Conservation (phyloP, 768 basidiomycete species). For the Suillus sp. region DNA sequence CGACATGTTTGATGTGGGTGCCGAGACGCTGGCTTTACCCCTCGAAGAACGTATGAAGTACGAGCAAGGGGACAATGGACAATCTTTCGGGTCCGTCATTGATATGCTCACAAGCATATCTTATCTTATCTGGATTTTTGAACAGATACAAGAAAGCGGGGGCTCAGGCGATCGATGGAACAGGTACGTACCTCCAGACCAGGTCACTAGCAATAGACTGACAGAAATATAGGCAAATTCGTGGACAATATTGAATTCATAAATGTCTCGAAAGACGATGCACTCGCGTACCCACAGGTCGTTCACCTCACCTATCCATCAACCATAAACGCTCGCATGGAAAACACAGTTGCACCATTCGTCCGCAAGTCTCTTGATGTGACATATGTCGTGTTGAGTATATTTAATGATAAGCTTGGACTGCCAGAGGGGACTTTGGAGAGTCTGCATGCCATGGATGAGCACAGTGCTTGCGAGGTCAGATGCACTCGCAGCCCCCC, state of each 20-base stretch:
- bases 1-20: constrained; percentile 46
- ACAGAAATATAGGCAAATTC: background rate
- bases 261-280: constrained; percentile 72
- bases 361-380: constrained; percentile 58
- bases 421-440: constrained; percentile 52
- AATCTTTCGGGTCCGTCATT: constrained; percentile 39
- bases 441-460: constrained; percentile 44
- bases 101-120: background rate
- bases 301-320: constrained; percentile 59
- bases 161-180: constrained; percentile 61
- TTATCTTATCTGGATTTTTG: background rate
- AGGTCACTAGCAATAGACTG: background rate
- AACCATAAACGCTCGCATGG: constrained; percentile 53
- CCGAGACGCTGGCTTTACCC: constrained; percentile 41
- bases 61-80: constrained; percentile 44
- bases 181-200: constrained; percentile 38
- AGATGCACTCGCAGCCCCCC: constrained; percentile 55
- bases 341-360: constrained; percentile 52
- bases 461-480: constrained; percentile 58
- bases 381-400: constrained; percentile 50
- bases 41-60: constrained; percentile 45
- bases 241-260: constrained; percentile 62
- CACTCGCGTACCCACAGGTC: constrained; percentile 55
- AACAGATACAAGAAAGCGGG: constrained; percentile 62
- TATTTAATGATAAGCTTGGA: constrained; percentile 60